phyloP scores from a whole-genome alignment of 192 early-diverging fungal species.

The Mortierella claussenii region DNA sequence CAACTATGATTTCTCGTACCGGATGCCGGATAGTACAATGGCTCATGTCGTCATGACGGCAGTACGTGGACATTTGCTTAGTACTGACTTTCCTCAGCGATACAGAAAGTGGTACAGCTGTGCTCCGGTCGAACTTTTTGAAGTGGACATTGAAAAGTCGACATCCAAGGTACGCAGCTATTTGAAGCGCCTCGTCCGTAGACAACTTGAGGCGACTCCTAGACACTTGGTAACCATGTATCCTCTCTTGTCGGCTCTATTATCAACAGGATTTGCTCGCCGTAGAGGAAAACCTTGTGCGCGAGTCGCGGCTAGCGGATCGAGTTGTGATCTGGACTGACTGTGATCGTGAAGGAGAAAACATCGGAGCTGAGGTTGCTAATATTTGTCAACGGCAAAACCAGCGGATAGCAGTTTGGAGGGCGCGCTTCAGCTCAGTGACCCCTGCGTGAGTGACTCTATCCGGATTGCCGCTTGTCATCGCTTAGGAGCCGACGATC shows the following conservation, averaged over 20 bases:
- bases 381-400: slow-evolving; percentile 74
- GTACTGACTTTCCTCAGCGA: slow-evolving; percentile 71
- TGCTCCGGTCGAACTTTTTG: slow-evolving; percentile 73
- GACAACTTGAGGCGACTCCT: too few species aligned
- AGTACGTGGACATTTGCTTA: slow-evolving; percentile 81
- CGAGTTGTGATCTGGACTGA: slow-evolving; percentile 97
- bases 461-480: too few species aligned
- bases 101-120: slow-evolving; percentile 71
- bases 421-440: slow-evolving; percentile 93
- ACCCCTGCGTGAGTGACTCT: slow-evolving; percentile 72
- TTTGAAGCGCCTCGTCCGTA: too few species aligned
- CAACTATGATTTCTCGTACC: slow-evolving; percentile 85
- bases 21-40: slow-evolving; percentile 58
- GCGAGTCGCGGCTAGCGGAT: slow-evolving; percentile 68
- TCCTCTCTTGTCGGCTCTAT: not conserved
- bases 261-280: slow-evolving; percentile 52
- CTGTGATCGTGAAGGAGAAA: slow-evolving; percentile 97
- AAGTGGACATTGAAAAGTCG: slow-evolving; percentile 66
- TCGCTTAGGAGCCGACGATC: not conserved
- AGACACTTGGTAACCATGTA: too few species aligned
- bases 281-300: slow-evolving; percentile 72
- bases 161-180: slow-evolving; percentile 64
- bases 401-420: slow-evolving; percentile 70
- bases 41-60: slow-evolving; percentile 84
- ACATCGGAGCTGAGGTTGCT: slow-evolving; percentile 88